phyloP scores from a whole-genome alignment of 176 grass and related monocot species.

The Secale cereale region DNA sequence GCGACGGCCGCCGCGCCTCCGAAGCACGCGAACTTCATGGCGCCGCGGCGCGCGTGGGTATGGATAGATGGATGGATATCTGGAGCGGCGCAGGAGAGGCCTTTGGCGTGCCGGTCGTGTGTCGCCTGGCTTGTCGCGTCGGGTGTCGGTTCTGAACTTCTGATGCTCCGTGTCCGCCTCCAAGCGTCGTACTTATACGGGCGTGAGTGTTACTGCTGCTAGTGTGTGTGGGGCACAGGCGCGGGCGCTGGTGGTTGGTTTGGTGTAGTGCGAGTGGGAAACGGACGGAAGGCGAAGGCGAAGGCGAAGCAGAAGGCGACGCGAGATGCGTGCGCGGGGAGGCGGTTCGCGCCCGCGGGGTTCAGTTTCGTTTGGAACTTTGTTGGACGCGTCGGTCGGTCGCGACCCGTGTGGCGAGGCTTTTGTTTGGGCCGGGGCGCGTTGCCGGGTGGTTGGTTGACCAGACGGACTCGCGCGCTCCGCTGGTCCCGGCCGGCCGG shows the following conservation, averaged over 20 bases:
- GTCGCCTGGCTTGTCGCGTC: no score
- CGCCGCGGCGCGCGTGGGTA: not conserved
- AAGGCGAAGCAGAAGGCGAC: not conserved
- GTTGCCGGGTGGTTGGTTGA: not conserved
- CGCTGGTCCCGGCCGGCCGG: not conserved
- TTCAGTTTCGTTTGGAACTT: not conserved
- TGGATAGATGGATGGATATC: not conserved
- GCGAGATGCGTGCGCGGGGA: not conserved
- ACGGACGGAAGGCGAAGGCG: not conserved
- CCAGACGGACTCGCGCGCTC: not conserved
- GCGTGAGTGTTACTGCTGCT: not conserved
- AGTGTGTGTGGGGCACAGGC: not conserved
- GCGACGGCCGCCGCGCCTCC: conserved; percentile 6
- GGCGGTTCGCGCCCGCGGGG: not conserved
- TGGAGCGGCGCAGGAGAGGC: not conserved
- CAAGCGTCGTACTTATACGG: not conserved
- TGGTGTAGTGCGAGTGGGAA: not conserved
- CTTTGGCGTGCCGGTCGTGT: not conserved
- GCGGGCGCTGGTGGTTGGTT: no score
- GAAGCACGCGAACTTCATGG: conserved; percentile 37
- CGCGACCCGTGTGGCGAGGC: not conserved
- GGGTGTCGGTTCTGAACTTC: not conserved
- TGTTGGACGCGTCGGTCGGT: not conserved
- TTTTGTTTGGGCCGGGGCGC: not conserved
- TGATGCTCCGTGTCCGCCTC: not conserved